Evolutionary conservation across 371 early-diverging fungal species (phyloP), one percentile per base, ranked within the genome.

Genomic region (Saksenaea vasiformis): DNA sequence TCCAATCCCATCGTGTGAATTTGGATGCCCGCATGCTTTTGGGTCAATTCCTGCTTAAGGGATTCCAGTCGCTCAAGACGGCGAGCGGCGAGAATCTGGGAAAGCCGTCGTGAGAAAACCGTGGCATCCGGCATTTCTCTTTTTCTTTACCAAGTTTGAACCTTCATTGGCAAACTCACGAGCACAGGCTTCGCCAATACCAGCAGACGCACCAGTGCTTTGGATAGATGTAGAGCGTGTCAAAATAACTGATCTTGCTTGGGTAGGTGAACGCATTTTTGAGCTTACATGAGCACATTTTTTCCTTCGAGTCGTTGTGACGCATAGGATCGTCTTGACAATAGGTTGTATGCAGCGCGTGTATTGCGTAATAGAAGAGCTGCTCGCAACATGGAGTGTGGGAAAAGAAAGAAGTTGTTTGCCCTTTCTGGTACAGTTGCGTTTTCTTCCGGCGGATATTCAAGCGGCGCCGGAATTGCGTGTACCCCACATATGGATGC

Each of bases 191-290:
- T 87, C 88, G 37, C 97, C 96, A 56, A 96, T 96, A 44, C 96
- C 96, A 2, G 94, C 82, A 11, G 89, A 88, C 24, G 96, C 95
- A 10, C 97, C 96, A 11, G 96, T 96, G 56, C 92, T 90, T 62
- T 43, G 15, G 65, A 39, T 56, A 27, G 56, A 56, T 17, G 57
- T 38, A 44, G 11, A 60, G 8, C 3, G 31, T 35, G 36, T 14
- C 19, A 17, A 5, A 31, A 19, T 31, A 14, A 54, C 41, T 53
- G 34, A 38, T 13, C 1, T 39, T 39, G 3, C 10, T 9, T 36
- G 31, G 27, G 27, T 24, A 62, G 44, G 36, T 54, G 55, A 43
- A 19, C 7, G 28, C 36, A 24, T 17, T 9, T 55, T 26, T 56
- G 24, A 11, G 58, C 73, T 70, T 67, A 81, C 79, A 83, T 74